Conservation (phyloP, 31 red algal species). For the Bonnemaisonia californica region DNA sequence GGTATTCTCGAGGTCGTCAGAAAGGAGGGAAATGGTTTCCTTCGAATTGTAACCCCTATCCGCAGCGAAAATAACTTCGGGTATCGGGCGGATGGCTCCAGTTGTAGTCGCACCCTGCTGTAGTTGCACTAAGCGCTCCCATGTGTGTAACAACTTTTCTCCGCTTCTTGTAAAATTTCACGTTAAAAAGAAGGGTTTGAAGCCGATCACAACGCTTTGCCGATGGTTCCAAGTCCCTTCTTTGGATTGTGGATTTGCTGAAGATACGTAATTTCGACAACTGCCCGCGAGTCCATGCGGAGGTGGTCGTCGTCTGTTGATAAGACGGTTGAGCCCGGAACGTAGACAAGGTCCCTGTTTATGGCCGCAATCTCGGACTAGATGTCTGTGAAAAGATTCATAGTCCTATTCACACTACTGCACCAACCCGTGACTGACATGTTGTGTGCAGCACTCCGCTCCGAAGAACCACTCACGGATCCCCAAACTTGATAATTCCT, state of each 20-base stretch:
- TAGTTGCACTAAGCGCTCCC: conserved; percentile 1
- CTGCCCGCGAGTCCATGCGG: not conserved
- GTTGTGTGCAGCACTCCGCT: not conserved
- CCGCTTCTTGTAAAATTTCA: not conserved
- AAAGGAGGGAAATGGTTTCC: conserved; percentile 1
- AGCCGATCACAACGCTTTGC: not conserved
- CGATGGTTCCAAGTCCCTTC: too few relatives aligned
- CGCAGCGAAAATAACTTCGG: not conserved
- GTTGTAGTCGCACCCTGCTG: conserved; percentile 6
- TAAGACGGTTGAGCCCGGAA: not conserved
- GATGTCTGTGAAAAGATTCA: not conserved
- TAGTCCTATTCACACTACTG: conserved; percentile 1
- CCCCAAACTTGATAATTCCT: conserved; percentile 18
- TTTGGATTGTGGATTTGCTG: too few relatives aligned
- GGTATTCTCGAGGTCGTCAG: not conserved
- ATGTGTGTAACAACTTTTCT: conserved; percentile 3
- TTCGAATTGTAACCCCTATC: conserved; percentile 1
- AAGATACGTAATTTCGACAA: not conserved
- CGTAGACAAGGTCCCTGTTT: not conserved
- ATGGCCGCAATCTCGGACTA: not conserved
- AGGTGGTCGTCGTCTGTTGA: conserved; percentile 8
- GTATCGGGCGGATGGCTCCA: not conserved
- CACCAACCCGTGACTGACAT: not conserved
- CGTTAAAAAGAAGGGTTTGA: not conserved
- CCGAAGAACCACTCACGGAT: not conserved